A percentile compares a stretch with the other conserved stretches of the same genome.
These are phyloP conservation scores for Pyrenochaeta sp. DNA, from an alignment of 2,329 filamentous ascomycete genomes.

Conservation along the genomic window DNA sequence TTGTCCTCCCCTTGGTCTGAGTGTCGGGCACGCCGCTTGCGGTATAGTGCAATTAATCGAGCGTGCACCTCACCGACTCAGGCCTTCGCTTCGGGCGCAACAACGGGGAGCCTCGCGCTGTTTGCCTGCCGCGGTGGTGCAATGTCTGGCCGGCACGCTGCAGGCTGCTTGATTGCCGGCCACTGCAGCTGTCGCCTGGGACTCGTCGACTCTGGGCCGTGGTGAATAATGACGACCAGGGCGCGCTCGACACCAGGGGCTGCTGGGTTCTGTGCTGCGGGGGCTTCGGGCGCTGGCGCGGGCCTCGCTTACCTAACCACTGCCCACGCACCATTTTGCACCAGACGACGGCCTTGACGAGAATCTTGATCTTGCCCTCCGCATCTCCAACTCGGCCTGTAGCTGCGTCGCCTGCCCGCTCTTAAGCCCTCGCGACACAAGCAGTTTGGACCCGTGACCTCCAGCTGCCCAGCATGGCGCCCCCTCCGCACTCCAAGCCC, in stretches of 20 bases:
- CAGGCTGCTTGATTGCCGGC: too few species aligned
- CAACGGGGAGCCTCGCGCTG: too few species aligned
- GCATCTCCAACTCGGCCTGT: conserved; percentile 16
- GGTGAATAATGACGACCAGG: background rate
- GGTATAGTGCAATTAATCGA: conserved; percentile 12
- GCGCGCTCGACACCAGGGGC: background rate
- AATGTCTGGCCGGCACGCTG: too few species aligned
- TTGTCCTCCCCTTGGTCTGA: conserved; percentile 17
- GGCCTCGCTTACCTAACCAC: conserved; percentile 23
- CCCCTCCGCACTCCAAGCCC: conserved; percentile 94
- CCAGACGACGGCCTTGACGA: conserved; percentile 20
- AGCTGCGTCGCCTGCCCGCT: conserved; percentile 40
- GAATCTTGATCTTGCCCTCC: conserved; percentile 25
- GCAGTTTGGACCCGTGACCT: conserved; percentile 33
- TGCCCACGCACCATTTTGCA: conserved; percentile 24
- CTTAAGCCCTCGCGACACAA: conserved; percentile 36
- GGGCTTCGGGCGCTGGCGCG: background rate
- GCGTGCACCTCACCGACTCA: conserved; percentile 12
- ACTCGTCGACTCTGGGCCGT: background rate
- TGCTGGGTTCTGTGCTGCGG: background rate
- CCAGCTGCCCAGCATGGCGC: conserved; percentile 73
- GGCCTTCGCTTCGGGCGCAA: background rate
- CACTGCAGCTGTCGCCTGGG: too few species aligned
- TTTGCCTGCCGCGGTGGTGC: too few species aligned
- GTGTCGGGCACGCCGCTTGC: conserved; percentile 11